Percentiles rank a stretch among this genome's conserved stretches.
phyloP scores from a whole-genome alignment of 2,329 filamentous ascomycete species.

The Trichophyton equinum region DNA sequence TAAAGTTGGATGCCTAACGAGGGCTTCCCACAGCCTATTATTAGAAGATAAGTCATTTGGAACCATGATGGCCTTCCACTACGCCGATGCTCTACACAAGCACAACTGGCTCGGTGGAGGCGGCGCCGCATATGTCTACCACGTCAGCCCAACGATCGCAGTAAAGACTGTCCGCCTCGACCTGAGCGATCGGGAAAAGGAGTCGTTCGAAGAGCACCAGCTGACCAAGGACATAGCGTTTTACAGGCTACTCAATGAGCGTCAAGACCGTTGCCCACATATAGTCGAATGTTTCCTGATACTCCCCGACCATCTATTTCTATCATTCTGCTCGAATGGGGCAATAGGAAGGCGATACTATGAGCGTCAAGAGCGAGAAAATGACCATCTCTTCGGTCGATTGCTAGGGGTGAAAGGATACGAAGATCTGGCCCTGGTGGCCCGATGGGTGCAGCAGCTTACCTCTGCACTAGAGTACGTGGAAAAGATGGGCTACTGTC shows the following conservation, averaged over 20 bases:
- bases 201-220: background rate
- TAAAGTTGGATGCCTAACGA: too few species aligned
- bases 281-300: constrained; percentile 13
- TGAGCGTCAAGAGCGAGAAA: constrained; percentile 8
- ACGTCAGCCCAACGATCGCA: background rate
- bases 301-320: constrained; percentile 12
- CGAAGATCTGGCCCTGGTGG: constrained; percentile 14
- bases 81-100: background rate
- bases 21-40: too few species aligned
- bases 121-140: background rate
- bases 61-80: background rate
- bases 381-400: constrained; percentile 1
- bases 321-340: constrained; percentile 11
- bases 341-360: background rate
- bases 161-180: background rate
- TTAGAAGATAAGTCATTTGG: too few species aligned
- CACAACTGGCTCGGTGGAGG: background rate
- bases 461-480: constrained; percentile 14
- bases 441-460: constrained; percentile 15
- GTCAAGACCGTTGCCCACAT: constrained; percentile 10
- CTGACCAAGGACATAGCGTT: constrained; percentile 10
- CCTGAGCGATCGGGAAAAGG: background rate
- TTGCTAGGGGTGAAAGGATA: constrained; percentile 12
- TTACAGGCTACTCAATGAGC: constrained; percentile 11
- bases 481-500: constrained; percentile 14